Evolutionary conservation across 2,329 filamentous ascomycete species (phyloP), one percentile per base, ranked within the genome.

Genomic region (Colletotrichum liriopes): DNA sequence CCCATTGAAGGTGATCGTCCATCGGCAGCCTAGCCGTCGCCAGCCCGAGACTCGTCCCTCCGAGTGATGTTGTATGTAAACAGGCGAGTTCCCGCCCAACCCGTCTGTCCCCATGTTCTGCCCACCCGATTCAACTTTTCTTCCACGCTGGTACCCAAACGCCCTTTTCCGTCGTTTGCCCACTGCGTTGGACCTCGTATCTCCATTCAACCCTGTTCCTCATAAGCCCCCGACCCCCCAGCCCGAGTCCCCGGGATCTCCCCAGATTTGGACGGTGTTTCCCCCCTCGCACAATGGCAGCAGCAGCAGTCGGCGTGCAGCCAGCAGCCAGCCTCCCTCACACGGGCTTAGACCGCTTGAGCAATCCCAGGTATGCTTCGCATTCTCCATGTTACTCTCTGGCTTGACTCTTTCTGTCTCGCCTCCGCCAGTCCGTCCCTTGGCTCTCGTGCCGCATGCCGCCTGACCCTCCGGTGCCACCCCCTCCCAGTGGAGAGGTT

Each of bases 241-340:
- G 32, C 11, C 41, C 41, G n/a, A 18, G 26, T 32, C 29, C 56
- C 56, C 39, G 45, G 54, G 32, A 64, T 41, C 45, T 23, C 60
- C 59, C 32, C 18, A 37, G 54, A 43, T 47, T 20, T 55, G 26
- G 11, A 35, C 65, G 52, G 45, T n/a, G 47, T 0, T 65, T 54
- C 45, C 23, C 14, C 12, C 12, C 47, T 26, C 55, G 39, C 56
- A 72, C 60, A 47, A 72, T 72, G 70, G 70, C 66, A 35, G 66
- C 70, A 39, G 65, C 60, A 39, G 65, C 60, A 51, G 60, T 72
- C n/a, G 54, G 32, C 32, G 41, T 49, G 32, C 70, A 63, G 39
- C 5, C 69, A 59, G 14, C 52, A 43, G 35, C 54, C 32, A 23
- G 29, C 9, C 32, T 52, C n/a, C 45, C 55, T 29, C 35, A 41